Evolutionary conservation across 2,329 filamentous ascomycete species (phyloP), one percentile per base, ranked within the genome.

Genomic region (Raffaelea arxii): DNA sequence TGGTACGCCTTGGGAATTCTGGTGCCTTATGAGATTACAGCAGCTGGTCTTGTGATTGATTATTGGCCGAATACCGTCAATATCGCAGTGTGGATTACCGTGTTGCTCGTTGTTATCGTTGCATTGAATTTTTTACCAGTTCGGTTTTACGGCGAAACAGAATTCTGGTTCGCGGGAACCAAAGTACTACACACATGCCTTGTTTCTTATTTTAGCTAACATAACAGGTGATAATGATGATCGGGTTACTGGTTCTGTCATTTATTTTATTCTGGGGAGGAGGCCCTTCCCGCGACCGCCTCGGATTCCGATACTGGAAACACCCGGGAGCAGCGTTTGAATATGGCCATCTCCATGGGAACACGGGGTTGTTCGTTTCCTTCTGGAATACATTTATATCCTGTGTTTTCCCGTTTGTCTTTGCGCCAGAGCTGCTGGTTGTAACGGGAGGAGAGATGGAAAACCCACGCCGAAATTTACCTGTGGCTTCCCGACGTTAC

Each of bases 401-500:
- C 42, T 46, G 46, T 30, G 46, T 48, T 41, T 37, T 37, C 30
- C 73, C 75, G 30, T 81, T 80, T 59, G 72, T 77, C 57, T 75
- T 74, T 4, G 37, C 44, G 14, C 76, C 78, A 10, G 82, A 86
- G 57, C 68, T 84, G 36, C 39, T 47, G n/a, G 46, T 43, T 25
- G 40, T 47, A 12, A 39, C 46, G 11, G 46, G 84, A 6, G 85
- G 84, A 49, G 85, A 90, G 65, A 82, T 82, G 7, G 74, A 76
- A 41, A 79, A 89, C 59, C 85, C 85, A 6, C 72, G 76, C 55
- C 83, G 80, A 64, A 81, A 76, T 16, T 81, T 90, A 41, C 85
- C 85, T 2, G 67, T 70, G 10, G 84, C 84, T 21, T 85, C 89
- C 56, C 76, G 77, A 43, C 83, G 78, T 65, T 86, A 84, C 25